Evolutionary conservation across 768 basidiomycete genomes (phyloP), one percentile per base, ranked within the genome.

Genomic region (Boletus rufocinnamomeus): DNA sequence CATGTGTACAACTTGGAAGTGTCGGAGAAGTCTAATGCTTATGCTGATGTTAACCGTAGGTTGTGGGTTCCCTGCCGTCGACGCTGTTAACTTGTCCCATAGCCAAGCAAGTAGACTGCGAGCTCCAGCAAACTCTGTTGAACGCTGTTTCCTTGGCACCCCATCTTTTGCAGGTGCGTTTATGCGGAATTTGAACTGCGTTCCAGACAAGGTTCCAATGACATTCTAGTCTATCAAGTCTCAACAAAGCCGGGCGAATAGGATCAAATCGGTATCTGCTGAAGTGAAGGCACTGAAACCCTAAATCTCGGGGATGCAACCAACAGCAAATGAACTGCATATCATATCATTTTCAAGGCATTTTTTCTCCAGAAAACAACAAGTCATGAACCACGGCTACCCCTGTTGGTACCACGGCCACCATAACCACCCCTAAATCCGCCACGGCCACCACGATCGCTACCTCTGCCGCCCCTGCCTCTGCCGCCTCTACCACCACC

Each of bases 241-340:
- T 48, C 85, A 88, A 62, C 72, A 76, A 54, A 80, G 81, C 68
- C 82, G 87, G 40, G 76, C 80, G 19, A 71, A 77, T 53, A 73
- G 79, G 54, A 73, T 83, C 3, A 79, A 77, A 63, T 66, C 65
- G 10, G 81, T 81, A 6, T 74, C 77, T 7, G 70, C 69, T 37
- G 83, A 87, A 58, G 74, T 85, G 32, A 86, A 82, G 59, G 71
- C 76, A 8, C 58, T 85, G 59, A 83, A 79, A 61, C 69, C 75
- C 37, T 84, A 69, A 80, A 34, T 40, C 11, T 49, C 10, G 11
- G 23, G 35, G 27, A 45, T 23, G 7, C 21, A 8, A 53, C 40
- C 32, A 17, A 28, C 8, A 17, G 34, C 34, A n/a, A 19, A 11
- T 19, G 25, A 28, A 16, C 10, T 40, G 11, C 13, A 3, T 13